Evolutionary conservation across 2,329 filamentous ascomycete genomes (phyloP), one percentile per base, ranked within the genome.

Genomic region (Alternaria ventricosa): DNA sequence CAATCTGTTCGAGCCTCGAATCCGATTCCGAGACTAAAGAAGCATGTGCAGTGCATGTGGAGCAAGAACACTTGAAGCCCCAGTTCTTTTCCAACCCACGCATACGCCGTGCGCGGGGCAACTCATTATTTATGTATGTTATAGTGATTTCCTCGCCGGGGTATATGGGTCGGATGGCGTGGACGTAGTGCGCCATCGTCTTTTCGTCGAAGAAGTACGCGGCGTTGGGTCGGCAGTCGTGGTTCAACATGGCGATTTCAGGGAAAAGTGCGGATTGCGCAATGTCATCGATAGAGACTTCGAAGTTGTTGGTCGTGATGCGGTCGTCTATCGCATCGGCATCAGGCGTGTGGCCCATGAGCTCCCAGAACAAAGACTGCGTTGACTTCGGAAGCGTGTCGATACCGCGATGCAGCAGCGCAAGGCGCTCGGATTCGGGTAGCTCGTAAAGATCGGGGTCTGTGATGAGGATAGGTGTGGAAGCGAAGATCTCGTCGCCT

Each of bases 141-240:
- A 83, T 82, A 1, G 77, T 82, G 41, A 83, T 80, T 60, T 83
- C 81, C 60, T 82, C 76, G 54, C 80, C 80, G 0, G 77, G 71
- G 25, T 71, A 65, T 50, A 82, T 80, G n/a, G 75, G 73, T 30
- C 77, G 70, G 13, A 78, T 76, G 1, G 80, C 81, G 47, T 82
- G 78, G 6, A 82, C 78, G 57, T 79, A 75, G 56, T 82, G 81
- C 13, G 76, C 79, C 50, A 83, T 60, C 10, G 74, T 78, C 18
- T 74, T 58, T 22, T 74, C 70, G 61, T 82, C 81, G 53, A 79
- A 78, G 65, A 81, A 81, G 61, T 82, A 79, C 20, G 80, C 82
- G 1, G 81, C 80, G 28, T 81, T 80, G 8, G 77, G 75, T 4
- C 77, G 59, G 65, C 76, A 79, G 60, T 79, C 77, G 61, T 79